These are phyloP conservation scores for Dryadomyces quercivorus DNA, from an alignment of 2,329 filamentous ascomycete species.

Conservation along the genomic window DNA sequence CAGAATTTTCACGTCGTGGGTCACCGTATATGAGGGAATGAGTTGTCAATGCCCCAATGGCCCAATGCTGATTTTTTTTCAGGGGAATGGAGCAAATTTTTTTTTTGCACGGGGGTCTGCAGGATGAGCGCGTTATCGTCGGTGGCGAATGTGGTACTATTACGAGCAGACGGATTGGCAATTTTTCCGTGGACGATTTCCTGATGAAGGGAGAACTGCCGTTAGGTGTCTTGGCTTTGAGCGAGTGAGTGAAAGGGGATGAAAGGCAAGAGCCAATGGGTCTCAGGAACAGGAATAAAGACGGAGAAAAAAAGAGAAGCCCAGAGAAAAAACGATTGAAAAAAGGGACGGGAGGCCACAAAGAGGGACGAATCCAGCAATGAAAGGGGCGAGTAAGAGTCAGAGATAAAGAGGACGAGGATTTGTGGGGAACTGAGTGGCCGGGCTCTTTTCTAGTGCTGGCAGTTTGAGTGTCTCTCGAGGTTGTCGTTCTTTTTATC, in stretches of 20 bases:
- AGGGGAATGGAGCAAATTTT: background rate
- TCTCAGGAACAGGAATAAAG: too few species aligned
- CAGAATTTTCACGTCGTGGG: background rate
- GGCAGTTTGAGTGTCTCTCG: background rate
- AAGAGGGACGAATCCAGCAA: background rate
- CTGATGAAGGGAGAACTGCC: background rate
- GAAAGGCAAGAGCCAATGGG: too few species aligned
- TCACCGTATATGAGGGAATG: background rate
- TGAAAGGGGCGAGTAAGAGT: background rate
- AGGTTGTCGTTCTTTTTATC: background rate
- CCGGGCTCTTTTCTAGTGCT: background rate
- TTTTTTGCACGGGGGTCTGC: background rate
- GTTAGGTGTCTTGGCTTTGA: too few species aligned
- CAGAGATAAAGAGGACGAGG: background rate
- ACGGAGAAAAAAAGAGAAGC: background rate
- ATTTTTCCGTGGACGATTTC: background rate
- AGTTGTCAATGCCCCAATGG: background rate
- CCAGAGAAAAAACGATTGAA: background rate
- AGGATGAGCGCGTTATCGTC: background rate
- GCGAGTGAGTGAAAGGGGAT: background rate
- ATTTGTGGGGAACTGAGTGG: background rate
- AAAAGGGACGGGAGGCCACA: background rate
- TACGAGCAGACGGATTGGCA: background rate
- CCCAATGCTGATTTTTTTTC: background rate
- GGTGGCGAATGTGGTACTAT: conserved; percentile 1